Conservation (phyloP, 164 flowering plant genomes). For the Umbilicus rupestris region DNA sequence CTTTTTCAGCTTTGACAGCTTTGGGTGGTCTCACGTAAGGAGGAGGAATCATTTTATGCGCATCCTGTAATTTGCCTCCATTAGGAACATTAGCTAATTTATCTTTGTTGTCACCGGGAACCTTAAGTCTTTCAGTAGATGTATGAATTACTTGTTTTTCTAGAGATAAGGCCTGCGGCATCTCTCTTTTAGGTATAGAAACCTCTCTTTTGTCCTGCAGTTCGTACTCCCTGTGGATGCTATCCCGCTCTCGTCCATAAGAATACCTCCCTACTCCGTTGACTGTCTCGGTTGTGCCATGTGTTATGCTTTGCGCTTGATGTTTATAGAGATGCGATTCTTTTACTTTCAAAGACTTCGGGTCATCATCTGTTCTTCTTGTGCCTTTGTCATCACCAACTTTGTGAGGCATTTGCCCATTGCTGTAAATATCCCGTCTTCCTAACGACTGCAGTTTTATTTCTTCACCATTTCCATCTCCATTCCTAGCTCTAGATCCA, state of each 20-base stretch:
- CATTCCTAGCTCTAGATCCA: slow-evolving; percentile 1
- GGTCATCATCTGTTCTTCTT: slow-evolving; percentile 13
- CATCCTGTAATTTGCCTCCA: slow-evolving; percentile 12
- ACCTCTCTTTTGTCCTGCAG: neutral
- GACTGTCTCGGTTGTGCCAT: neutral
- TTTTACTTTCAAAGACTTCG: slow-evolving; percentile 14
- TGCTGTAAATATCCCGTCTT: slow-evolving; percentile 10
- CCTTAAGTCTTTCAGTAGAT: slow-evolving; percentile 1
- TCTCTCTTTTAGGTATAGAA: neutral
- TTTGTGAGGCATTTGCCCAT: slow-evolving; percentile 14
- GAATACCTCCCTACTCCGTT: neutral
- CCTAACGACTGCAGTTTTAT: neutral
- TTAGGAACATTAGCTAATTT: slow-evolving; percentile 3
- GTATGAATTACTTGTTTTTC: slow-evolving; percentile 15
- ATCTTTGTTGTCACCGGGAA: slow-evolving; percentile 9
- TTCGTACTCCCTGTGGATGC: slow-evolving; percentile 6
- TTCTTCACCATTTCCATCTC: slow-evolving; percentile 8
- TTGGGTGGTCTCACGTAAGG: slow-evolving; percentile 34
- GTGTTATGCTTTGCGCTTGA: neutral
- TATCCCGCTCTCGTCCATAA: neutral
- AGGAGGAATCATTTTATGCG: slow-evolving; percentile 25
- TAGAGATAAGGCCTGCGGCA: slow-evolving; percentile 8
- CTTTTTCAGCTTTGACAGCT: slow-evolving; percentile 18
- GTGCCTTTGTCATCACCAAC: slow-evolving; percentile 12
- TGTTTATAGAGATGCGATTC: slow-evolving; percentile 8